A percentile compares a stretch with the other conserved stretches of the same genome.
phyloP scores from a whole-genome alignment of 108 stramenopile species.

The Fistulifera pelliculosa region DNA sequence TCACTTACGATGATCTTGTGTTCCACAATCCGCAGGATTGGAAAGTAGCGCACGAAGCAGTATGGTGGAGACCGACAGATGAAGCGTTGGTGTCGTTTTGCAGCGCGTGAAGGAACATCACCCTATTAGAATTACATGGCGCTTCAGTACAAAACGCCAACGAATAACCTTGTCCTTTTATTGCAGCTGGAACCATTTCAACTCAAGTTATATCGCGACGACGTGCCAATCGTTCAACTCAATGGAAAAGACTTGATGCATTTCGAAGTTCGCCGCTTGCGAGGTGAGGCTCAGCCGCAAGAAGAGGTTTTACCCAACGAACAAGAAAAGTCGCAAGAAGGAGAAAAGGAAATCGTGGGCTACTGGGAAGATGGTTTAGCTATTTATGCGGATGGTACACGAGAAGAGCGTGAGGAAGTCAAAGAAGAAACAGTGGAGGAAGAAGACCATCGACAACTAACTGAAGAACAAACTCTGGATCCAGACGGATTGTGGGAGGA shows the following conservation, averaged over 20 bases:
- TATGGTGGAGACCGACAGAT: constrained; percentile 10
- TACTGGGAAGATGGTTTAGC: constrained; percentile 92
- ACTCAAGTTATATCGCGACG: constrained; percentile 54
- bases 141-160: constrained; percentile 34
- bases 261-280: constrained; percentile 79
- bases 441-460: constrained; percentile 44
- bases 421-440: constrained; percentile 26
- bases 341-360: constrained; percentile 75
- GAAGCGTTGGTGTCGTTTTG: constrained; percentile 7
- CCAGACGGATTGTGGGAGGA: constrained; percentile 90
- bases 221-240: constrained; percentile 53
- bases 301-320: constrained; percentile 6
- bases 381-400: constrained; percentile 80
- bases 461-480: constrained; percentile 43
- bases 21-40: constrained; percentile 48
- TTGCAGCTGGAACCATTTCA: constrained; percentile 62
- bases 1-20: constrained; percentile 82
- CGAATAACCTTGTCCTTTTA: constrained; percentile 35
- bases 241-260: constrained; percentile 63
- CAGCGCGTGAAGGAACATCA: not conserved
- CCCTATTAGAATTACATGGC: constrained; percentile 33
- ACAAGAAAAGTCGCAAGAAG: constrained; percentile 13
- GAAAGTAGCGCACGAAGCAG: constrained; percentile 13
- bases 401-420: constrained; percentile 55
- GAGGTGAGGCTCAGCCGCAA: constrained; percentile 21